A percentile compares a stretch with the other conserved stretches of the same genome.
Conservation (phyloP, 2,329 filamentous ascomycete species). For the Arthrobotrys sphaeroides region DNA sequence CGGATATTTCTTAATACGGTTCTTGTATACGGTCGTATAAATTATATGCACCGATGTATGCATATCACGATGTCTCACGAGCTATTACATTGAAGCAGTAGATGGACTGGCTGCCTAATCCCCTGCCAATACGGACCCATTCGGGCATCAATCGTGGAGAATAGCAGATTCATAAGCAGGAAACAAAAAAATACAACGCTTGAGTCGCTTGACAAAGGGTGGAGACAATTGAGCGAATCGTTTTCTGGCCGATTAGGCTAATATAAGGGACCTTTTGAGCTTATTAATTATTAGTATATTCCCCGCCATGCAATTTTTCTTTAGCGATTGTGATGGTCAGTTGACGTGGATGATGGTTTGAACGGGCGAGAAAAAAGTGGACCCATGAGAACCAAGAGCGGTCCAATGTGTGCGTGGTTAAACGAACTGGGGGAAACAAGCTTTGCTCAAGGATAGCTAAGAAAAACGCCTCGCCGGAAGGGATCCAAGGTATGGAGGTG, state of each 20-base stretch:
- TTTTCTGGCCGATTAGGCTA: slow-evolving; percentile 25
- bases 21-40: no score
- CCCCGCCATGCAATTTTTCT: neutral
- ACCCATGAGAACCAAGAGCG: neutral
- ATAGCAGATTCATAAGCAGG: neutral
- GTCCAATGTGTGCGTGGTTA: neutral
- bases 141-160: neutral
- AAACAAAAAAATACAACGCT: neutral
- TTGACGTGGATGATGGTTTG: neutral
- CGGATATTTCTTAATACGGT: neutral
- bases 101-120: neutral
- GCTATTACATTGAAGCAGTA: neutral
- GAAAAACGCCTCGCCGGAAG: slow-evolving; percentile 22
- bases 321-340: slow-evolving; percentile 1
- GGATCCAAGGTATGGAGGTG: no score
- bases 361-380: neutral
- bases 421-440: slow-evolving; percentile 2
- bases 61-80: neutral
- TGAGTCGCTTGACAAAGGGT: no score
- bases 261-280: no score
- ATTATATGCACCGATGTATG: neutral
- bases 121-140: neutral
- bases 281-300: no score
- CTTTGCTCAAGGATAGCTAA: slow-evolving; percentile 18
- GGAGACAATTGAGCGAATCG: neutral